Evolutionary conservation across 495 filamentous ascomycete species (phyloP), one percentile per base, ranked within the genome.

Genomic region (Annulohypoxylon bovei): DNA sequence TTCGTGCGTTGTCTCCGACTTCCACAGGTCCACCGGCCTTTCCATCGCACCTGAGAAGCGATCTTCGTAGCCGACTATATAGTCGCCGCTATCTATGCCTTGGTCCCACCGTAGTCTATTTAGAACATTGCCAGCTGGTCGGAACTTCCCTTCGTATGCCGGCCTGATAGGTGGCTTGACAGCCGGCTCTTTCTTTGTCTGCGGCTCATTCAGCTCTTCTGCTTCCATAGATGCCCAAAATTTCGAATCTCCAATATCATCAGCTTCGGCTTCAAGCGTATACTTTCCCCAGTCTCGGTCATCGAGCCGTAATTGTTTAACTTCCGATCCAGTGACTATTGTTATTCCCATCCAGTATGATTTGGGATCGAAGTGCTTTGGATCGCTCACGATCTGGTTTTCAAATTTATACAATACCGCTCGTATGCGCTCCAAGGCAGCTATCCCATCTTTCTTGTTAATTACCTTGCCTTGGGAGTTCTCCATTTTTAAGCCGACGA

Each of bases 91-190:
- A 42, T 90, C 82, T n/a, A 91, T 81, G 6, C 68, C 77, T 8
- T 85, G 78, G 62, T 95, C 93, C 89, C 92, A 93, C 2, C 86
- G 87, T 12, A 95, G 81, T 9, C 92, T 88, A 62, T 88, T 91
- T 57, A 95, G 86, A 11, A 94, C 83, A 68, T 95, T 91, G 67
- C 80, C 53, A 56, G 87, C 75, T 58, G 80, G 75, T 22, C 82
- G 74, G 56, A 84, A 70, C 47, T 82, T 83, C 18, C 75, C 75
- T 8, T 65, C 70, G 50, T 76, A 67, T 4, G 49, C 33, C 35
- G 58, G 65, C 22, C 55, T 61, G 14, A 35, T 30, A 11, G 66
- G 65, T 22, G 58, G 49, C 23, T 50, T 69, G 1, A 27, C 46
- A 5, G 39, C 16, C 6, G 4, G 3, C 25, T 72, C 66, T 62